Conservation (phyloP, 805 yeast genomes). For the Tetrapisispora taiwanensis region DNA sequence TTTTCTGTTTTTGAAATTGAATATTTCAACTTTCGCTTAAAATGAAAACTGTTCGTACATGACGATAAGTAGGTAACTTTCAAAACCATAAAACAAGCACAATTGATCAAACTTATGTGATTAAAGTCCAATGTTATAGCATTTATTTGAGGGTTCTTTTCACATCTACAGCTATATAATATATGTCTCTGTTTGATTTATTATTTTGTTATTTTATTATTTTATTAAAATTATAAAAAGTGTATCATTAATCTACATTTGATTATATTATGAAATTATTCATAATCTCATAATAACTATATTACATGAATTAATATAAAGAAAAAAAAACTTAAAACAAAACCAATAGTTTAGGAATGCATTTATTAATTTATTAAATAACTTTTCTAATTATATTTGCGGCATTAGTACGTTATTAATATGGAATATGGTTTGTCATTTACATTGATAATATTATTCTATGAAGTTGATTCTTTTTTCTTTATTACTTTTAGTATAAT, state of each 20-base stretch:
- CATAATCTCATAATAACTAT: not conserved
- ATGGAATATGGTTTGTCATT: not conserved
- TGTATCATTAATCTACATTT: constrained; percentile 1
- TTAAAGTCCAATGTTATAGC: too few species aligned
- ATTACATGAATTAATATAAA: not conserved
- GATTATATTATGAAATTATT: not conserved
- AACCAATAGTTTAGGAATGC: not conserved
- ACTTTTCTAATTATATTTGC: not conserved
- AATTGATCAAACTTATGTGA: too few species aligned
- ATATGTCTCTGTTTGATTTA: too few species aligned
- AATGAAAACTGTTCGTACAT: not conserved
- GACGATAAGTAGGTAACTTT: too few species aligned
- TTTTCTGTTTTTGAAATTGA: not conserved
- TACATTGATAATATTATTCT: not conserved
- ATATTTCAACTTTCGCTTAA: not conserved
- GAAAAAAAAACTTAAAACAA: not conserved
- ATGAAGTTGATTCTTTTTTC: not conserved
- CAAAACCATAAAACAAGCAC: too few species aligned
- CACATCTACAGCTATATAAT: too few species aligned
- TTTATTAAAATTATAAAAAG: constrained; percentile 1
- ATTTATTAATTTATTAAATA: not conserved
- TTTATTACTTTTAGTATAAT: not conserved
- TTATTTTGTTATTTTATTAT: not conserved
- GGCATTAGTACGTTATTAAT: not conserved
- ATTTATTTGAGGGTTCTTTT: too few species aligned